A percentile compares a stretch with the other conserved stretches of the same genome.
phyloP scores from a whole-genome alignment of 2,329 filamentous ascomycete species.

The Graphiopsis chlorocephala region DNA sequence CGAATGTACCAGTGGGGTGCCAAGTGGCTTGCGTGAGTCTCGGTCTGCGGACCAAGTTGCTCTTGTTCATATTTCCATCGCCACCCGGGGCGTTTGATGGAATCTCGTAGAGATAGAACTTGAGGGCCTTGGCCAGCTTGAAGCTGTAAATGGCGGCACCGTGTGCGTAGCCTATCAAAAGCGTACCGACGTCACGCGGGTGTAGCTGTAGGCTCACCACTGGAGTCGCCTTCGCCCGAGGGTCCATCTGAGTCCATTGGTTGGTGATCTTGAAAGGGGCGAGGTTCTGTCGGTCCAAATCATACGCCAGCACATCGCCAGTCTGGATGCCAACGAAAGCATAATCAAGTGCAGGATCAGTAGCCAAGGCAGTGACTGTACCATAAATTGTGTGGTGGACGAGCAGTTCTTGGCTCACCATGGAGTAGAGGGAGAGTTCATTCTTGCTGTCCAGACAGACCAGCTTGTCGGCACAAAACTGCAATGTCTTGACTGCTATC shows the following conservation, averaged over 20 bases:
- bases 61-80: conserved; percentile 61
- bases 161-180: conserved; percentile 85
- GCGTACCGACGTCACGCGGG: conserved; percentile 84
- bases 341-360: conserved; percentile 91
- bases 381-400: conserved; percentile 74
- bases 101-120: conserved; percentile 80
- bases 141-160: conserved; percentile 91
- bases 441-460: conserved; percentile 82
- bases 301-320: conserved; percentile 86
- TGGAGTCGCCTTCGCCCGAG: conserved; percentile 60
- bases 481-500: conserved; percentile 71
- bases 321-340: conserved; percentile 67
- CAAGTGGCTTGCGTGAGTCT: conserved; percentile 79
- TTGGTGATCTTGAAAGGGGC: conserved; percentile 81
- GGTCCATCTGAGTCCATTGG: conserved; percentile 74
- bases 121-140: conserved; percentile 77
- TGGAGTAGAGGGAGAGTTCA: conserved; percentile 79
- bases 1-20: conserved; percentile 91
- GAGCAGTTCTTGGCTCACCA: conserved; percentile 65
- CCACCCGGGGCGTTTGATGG: conserved; percentile 80
- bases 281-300: conserved; percentile 76
- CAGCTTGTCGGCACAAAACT: conserved; percentile 84
- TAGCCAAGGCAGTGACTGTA: conserved; percentile 68
- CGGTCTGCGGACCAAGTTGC: conserved; percentile 65
- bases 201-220: conserved; percentile 81